These are phyloP conservation scores for Pseudofabraea citricarpa DNA, from an alignment of 2,329 filamentous ascomycete genomes.

Conservation along the genomic window DNA sequence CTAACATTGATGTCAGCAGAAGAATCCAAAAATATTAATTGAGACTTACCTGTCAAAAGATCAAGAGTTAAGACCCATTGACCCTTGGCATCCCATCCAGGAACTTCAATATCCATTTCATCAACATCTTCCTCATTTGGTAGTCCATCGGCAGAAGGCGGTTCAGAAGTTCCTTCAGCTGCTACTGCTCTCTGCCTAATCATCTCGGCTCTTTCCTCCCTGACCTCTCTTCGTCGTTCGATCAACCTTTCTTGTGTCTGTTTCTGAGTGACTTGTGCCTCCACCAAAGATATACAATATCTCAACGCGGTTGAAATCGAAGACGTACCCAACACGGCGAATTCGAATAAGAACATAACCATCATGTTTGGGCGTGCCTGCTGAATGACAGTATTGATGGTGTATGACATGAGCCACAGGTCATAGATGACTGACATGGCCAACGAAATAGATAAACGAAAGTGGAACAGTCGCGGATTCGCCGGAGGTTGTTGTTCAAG, in stretches of 20 bases:
- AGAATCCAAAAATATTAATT: too few relatives aligned
- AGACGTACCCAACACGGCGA: conserved; percentile 77
- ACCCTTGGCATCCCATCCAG: conserved; percentile 94
- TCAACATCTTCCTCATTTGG: conserved; percentile 73
- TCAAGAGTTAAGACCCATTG: conserved; percentile 89
- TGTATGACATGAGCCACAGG: conserved; percentile 73
- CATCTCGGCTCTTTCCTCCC: conserved; percentile 50
- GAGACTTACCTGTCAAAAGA: conserved; percentile 64
- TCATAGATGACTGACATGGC: conserved; percentile 77
- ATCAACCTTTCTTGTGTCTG: conserved; percentile 69
- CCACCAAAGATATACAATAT: conserved; percentile 74
- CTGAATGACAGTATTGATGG: conserved; percentile 75
- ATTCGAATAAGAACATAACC: conserved; percentile 99
- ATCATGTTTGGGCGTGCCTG: conserved; percentile 96
- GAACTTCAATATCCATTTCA: conserved; percentile 90
- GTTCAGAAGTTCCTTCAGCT: conserved; percentile 19
- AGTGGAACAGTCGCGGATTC: conserved; percentile 84
- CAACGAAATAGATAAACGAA: conserved; percentile 73
- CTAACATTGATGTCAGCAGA: conserved; percentile 41
- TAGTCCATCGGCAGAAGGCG: conserved; percentile 36
- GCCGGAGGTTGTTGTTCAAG: conserved; percentile 91
- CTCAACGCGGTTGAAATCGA: conserved; percentile 75
- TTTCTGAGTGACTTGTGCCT: conserved; percentile 67
- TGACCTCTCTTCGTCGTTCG: conserved; percentile 63
- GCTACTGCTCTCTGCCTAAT: conserved; percentile 30